Base-by-base conservation (phyloP, 192 early-diverging fungal species). In the Linnemannia zychae region DNA sequence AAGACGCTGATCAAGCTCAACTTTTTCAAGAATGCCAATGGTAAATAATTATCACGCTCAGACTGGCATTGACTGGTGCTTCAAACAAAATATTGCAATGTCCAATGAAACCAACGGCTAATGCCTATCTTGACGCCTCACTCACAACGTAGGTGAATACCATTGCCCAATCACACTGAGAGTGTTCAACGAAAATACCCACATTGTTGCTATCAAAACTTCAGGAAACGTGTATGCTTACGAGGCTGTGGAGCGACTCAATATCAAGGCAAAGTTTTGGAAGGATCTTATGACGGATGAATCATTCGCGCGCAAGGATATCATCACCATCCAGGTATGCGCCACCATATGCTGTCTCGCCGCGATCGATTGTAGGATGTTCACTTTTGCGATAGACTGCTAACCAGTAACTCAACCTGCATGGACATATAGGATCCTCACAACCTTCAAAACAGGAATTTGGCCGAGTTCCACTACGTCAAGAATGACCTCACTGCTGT, bases 81-180 rank as follows among this genome's bases (percentile, higher is more conserved):
- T n/a, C 24, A 24, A n/a, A 57, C 13, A 57, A 57, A 4, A 9
- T 3, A n/a, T 57, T 57, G 5, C 16, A n/a, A 3, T 57, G 17
- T 57, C 17, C 53, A 2, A 57, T 4, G 16, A 7, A 13, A 57
- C 6, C 53, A 57, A n/a, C 16, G 53, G 53, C 13, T 57, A n/a
- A 24, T 22, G 31, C 9, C 12, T 48, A n/a, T 13, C 0, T 33
- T 78, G n/a, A n/a, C n/a, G n/a, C n/a, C n/a, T 31, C 40, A 18
- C 16, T 16, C 38, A 20, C 11, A 44, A n/a, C 17, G 11, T 78
- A 89, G 97, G 92, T 44, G 91, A 95, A 38, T 97, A 93, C 71
- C 90, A 95, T 68, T 97, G 97, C 81, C 98, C 98, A 7, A 93
- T 98, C 63, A 97, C 98, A 9, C 96, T 96, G 72, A 95, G 96